These are phyloP conservation scores for Globisporangium rhizosaccharum DNA, from an alignment of 352 stramenopile genomes.

Conservation along the genomic window DNA sequence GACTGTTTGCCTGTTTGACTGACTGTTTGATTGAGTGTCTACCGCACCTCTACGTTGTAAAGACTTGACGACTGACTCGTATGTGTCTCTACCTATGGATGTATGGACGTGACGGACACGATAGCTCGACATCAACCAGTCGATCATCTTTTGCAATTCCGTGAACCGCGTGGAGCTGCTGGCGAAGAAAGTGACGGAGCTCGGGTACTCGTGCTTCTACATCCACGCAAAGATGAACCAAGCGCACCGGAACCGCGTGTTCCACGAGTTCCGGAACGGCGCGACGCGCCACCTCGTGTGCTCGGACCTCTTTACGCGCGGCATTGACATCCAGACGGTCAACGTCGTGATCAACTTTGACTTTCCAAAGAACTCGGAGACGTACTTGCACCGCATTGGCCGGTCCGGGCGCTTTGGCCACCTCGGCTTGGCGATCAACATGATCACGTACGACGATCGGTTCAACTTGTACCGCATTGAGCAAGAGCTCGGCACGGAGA, in stretches of 20 bases:
- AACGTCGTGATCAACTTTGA: conserved; percentile 99
- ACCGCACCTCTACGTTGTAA: too few species aligned
- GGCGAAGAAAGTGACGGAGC: conserved; percentile 99
- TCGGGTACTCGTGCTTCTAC: conserved; percentile 99
- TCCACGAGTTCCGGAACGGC: conserved; percentile 99
- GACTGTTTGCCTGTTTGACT: not conserved
- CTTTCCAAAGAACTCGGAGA: conserved; percentile 99
- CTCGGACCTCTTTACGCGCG: conserved; percentile 98
- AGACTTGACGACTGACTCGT: too few species aligned
- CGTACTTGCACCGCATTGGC: conserved; percentile 99
- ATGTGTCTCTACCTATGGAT: too few species aligned
- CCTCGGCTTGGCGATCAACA: conserved; percentile 98
- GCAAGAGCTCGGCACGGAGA: conserved; percentile 99
- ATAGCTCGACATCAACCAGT: conserved; percentile 98
- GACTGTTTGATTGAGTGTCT: conserved; percentile 1
- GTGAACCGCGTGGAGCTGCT: conserved; percentile 99
- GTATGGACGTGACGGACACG: not conserved
- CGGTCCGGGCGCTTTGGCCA: conserved; percentile 98
- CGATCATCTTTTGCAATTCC: conserved; percentile 99
- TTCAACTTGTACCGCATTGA: conserved; percentile 98
- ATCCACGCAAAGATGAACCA: conserved; percentile 99
- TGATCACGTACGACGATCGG: conserved; percentile 99
- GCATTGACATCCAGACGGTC: conserved; percentile 99
- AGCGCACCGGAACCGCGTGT: conserved; percentile 98
- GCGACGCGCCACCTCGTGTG: conserved; percentile 97